Base-by-base conservation (phyloP, 1,139 yeast genomes). In the Yamadazyma triangularis region DNA sequence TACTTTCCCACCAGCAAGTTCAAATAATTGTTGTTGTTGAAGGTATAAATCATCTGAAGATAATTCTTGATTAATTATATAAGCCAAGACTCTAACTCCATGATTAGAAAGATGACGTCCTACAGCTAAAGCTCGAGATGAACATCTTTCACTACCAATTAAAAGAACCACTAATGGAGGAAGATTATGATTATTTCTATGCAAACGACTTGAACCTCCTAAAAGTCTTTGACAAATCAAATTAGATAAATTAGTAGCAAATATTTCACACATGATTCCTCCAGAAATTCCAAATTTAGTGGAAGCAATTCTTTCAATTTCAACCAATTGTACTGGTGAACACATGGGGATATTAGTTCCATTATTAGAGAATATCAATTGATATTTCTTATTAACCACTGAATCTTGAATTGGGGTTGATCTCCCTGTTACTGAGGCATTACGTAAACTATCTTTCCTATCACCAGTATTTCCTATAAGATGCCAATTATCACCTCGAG, bases 91-190 rank as follows among this genome's bases (percentile, higher is more conserved):
- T 30, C 86, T 60, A 7, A 83, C 72, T 1, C 87, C 88, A 40
- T 83, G 82, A 49, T 85, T 85, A 27, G 82, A 64, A 38, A 89
- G 64, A 44, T 84, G 89, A 40, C 95, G 76, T 0, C 89, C 95
- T 0, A 91, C 69, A 0, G 91, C 86, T 35, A 86, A 60, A 0
- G 93, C 89, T 33, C 88, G 63, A 6, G 79, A 69, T 10, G 95
- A 95, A 18, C 91, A 71, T 36, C 83, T 67, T 37, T 79, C 79
- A 45, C 81, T 76, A 15, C 95, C 95, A 9, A 78, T 78, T 18
- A 87, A 63, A 7, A 83, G 60, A 11, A 88, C 64, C 4, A 85
- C 82, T 36, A 86, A 59, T 1, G 96, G 96, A 8, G 91, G 84
- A 14, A 85, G 68, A 50, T 86, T 87, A 50, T 81, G 87, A 50